These are phyloP conservation scores for Phytopythium sindhum DNA, from an alignment of 352 stramenopile genomes.

Conservation along the genomic window DNA sequence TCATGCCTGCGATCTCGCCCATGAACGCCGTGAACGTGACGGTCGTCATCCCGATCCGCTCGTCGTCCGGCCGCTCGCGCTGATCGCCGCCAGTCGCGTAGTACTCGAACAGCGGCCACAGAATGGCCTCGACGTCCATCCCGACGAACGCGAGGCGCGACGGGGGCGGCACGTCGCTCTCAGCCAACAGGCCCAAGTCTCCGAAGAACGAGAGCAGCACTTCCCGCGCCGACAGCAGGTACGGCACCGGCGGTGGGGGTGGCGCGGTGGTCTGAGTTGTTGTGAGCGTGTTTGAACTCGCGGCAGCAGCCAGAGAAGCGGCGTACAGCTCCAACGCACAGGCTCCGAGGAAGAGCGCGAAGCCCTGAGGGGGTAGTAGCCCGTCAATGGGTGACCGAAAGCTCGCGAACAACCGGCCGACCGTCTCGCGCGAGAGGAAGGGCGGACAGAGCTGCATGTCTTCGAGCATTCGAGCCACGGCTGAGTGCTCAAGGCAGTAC, in stretches of 20 bases:
- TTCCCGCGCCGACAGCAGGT: slow-evolving; percentile 52
- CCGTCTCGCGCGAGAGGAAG: slow-evolving; percentile 45
- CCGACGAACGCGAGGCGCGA: slow-evolving; percentile 59
- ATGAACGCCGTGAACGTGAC: slow-evolving; percentile 60
- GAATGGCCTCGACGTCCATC: slow-evolving; percentile 58
- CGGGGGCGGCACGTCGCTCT: slow-evolving; percentile 37
- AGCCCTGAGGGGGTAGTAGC: slow-evolving; percentile 35
- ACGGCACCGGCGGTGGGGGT: slow-evolving; percentile 17
- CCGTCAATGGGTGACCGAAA: slow-evolving; percentile 28
- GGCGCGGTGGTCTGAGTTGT: not conserved
- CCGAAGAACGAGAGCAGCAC: slow-evolving; percentile 67
- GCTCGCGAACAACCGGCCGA: slow-evolving; percentile 45
- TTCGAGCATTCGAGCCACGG: slow-evolving; percentile 46
- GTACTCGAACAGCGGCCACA: slow-evolving; percentile 84
- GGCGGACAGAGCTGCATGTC: slow-evolving; percentile 59
- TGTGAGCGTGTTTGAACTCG: not conserved
- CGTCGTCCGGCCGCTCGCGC: slow-evolving; percentile 15
- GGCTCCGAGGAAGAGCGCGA: slow-evolving; percentile 57
- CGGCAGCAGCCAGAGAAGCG: slow-evolving; percentile 12
- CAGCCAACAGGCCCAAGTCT: slow-evolving; percentile 46
- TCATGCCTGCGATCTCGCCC: slow-evolving; percentile 51
- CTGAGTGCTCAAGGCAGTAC: slow-evolving; percentile 35
- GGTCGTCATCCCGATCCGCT: slow-evolving; percentile 44
- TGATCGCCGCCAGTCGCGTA: slow-evolving; percentile 30
- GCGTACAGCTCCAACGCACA: slow-evolving; percentile 61